Base-by-base conservation (phyloP, 352 stramenopile species). In the Globisporangium yorkense region DNA sequence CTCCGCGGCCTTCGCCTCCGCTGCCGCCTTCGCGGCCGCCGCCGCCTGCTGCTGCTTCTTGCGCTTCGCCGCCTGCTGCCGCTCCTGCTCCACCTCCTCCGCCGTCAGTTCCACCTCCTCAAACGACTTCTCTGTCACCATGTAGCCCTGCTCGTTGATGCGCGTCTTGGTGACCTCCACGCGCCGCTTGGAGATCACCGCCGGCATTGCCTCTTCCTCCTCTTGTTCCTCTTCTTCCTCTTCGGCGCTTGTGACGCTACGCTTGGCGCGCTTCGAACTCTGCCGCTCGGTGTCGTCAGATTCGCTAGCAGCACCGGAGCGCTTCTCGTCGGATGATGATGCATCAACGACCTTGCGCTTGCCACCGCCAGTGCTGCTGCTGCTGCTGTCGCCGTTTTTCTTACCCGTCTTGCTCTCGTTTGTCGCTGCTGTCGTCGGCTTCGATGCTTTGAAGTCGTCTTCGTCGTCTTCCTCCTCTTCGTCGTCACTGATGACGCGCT, bases 111-210 rank as follows among this genome's bases (percentile, higher is more conserved):
- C 74, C 40, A 89, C 72, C 43, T 91, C 80, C 33, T 93, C 75
- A 44, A 78, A 85, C 41, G 66, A 69, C 49, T 86, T 86, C 65
- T 94, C 84, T 31, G 81, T 94, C 31, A 90, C 79, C 84, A 94
- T 94, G 71, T 94, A 94, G 27, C 84, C 84, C 51, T 88, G 62
- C 29, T 90, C 77, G 49, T 87, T 90, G 61, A 94, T 88, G 52
- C 73, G 70, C 43, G 81, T 89, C 65, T 88, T 94, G 39, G 64
- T 78, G 39, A 89, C 71, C 16, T 84, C 57, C 48, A 86, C 62
- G 10, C 71, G 68, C n/a, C 79, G 71, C 57, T 80, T 90, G 7
- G 67, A 81, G 6, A 60, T 39, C 33, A 86, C 51, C 18, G 35
- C 54, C 4, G 35, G 20, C 27, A 46, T 27, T 15, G 18, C n/a